Base-by-base conservation (phyloP, 345 rosid species). In the Hypericum androsaemum region DNA sequence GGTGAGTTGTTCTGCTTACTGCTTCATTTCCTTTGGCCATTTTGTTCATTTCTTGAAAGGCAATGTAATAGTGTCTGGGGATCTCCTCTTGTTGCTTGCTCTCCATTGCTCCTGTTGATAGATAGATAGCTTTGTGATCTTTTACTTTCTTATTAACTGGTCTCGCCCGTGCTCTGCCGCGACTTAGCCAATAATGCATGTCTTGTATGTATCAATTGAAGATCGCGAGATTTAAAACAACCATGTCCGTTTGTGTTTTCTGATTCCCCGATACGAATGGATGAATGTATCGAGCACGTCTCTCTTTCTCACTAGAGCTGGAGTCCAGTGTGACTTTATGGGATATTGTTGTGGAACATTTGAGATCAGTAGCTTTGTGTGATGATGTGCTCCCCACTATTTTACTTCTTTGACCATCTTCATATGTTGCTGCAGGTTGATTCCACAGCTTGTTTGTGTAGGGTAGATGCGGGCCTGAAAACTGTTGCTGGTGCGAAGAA, bases 381-480 rank as follows among this genome's bases (percentile, higher is more conserved):
- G 32, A 22, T 22, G 1, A 22, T 22, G 32, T 22, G 32, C 32
- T 22, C 32, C 32, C 2, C 32, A 22, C 32, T 22, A 22, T 22
- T 22, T 22, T 22, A 22, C 32, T 22, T 22, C 32, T 44, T 7
- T 16, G 7, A 12, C 15, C 13, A 12, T 44, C 10, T 36, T 7
- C 39, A 12, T 63, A n/a, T 61, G 43, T 51, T 14, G 54, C 14
- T 68, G 64, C 84, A 80, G 92, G 92, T 83, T 42, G 92, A 84
- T 63, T 67, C 86, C 7, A 84, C 87, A 16, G 80, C 84, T 39
- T 83, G 92, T 58, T 70, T 80, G 17, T 83, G 92, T 66, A 72
- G 84, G 70, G 92, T 80, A 41, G 92, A 83, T 65, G 84, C 81
- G 6, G 78, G 87, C 50, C 77, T 83, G 42, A 83, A 80, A 73